Conservation (phyloP, 2,329 filamentous ascomycete species). For the Sphaceloma murrayae region DNA sequence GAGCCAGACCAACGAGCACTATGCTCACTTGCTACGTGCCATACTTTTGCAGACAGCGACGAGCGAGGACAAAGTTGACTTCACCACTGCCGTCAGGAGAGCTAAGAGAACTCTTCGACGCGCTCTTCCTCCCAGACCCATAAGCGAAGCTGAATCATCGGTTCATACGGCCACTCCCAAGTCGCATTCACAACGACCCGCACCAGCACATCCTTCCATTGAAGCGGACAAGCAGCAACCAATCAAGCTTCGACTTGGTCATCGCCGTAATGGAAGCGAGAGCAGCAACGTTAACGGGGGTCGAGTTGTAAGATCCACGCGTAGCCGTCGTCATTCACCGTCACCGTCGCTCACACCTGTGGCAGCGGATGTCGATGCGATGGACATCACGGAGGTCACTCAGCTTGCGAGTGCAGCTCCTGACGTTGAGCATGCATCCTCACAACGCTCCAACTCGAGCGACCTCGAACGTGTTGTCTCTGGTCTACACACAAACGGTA, state of each 20-base stretch:
- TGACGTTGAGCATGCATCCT: not conserved
- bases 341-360: constrained; percentile 3
- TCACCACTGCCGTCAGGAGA: constrained; percentile 36
- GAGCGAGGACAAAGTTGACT: constrained; percentile 31
- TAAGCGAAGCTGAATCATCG: constrained; percentile 19
- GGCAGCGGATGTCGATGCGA: constrained; percentile 2
- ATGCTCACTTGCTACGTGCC: constrained; percentile 35
- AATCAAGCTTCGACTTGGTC: not conserved
- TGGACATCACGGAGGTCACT: not conserved
- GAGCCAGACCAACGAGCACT: constrained; percentile 29
- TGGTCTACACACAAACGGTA: not conserved
- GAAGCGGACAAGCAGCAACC: constrained; percentile 5
- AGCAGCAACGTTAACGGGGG: not conserved
- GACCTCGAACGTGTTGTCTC: not conserved
- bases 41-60: constrained; percentile 35
- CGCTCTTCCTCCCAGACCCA: not conserved
- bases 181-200: constrained; percentile 24
- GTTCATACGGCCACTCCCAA: constrained; percentile 23
- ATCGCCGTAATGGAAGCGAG: not conserved
- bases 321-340: constrained; percentile 1
- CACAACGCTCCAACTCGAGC: not conserved
- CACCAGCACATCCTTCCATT: constrained; percentile 4
- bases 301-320: not conserved
- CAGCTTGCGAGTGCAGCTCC: not conserved
- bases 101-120: constrained; percentile 29